phyloP scores from a whole-genome alignment of 2,329 filamentous ascomycete species.

The Aspergillus fumigatus region DNA sequence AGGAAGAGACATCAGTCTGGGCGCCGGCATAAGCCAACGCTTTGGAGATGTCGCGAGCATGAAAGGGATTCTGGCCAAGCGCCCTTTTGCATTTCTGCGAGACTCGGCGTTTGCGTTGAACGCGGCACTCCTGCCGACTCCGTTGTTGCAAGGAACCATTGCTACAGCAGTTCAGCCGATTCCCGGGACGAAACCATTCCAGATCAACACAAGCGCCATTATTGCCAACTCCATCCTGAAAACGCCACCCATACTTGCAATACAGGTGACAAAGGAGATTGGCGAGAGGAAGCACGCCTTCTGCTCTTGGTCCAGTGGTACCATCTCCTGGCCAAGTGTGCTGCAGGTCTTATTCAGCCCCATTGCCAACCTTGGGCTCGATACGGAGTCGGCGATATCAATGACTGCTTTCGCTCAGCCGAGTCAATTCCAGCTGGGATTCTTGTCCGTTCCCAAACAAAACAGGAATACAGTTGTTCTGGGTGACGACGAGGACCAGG shows the following conservation, averaged over 20 bases:
- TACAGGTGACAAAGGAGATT: constrained; percentile 30
- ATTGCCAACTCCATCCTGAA: constrained; percentile 25
- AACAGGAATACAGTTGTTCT: constrained; percentile 3
- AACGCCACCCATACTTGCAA: constrained; percentile 26
- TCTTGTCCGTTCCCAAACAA: constrained; percentile 25
- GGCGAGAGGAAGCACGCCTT: constrained; percentile 27
- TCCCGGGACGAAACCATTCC: constrained; percentile 31
- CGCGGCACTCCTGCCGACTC: constrained; percentile 29
- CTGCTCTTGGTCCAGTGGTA: constrained; percentile 36
- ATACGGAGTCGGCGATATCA: constrained; percentile 12
- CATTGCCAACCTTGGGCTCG: constrained; percentile 20
- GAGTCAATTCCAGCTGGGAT: constrained; percentile 33
- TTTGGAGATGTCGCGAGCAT: constrained; percentile 23
- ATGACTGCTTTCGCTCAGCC: constrained; percentile 14
- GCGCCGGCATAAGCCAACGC: constrained; percentile 27
- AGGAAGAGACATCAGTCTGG: constrained; percentile 27
- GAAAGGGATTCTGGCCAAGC: constrained; percentile 24
- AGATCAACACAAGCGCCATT: constrained; percentile 24
- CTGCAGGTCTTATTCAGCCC: constrained; percentile 21
- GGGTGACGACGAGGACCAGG: constrained; percentile 23
- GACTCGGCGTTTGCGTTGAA: constrained; percentile 26
- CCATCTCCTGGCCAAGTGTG: constrained; percentile 29
- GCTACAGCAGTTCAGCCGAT: constrained; percentile 28
- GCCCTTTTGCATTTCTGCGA: constrained; percentile 29
- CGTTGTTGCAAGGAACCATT: constrained; percentile 25